phyloP scores from a whole-genome alignment of 2,329 filamentous ascomycete species.

The Cercospora nicotianae region DNA sequence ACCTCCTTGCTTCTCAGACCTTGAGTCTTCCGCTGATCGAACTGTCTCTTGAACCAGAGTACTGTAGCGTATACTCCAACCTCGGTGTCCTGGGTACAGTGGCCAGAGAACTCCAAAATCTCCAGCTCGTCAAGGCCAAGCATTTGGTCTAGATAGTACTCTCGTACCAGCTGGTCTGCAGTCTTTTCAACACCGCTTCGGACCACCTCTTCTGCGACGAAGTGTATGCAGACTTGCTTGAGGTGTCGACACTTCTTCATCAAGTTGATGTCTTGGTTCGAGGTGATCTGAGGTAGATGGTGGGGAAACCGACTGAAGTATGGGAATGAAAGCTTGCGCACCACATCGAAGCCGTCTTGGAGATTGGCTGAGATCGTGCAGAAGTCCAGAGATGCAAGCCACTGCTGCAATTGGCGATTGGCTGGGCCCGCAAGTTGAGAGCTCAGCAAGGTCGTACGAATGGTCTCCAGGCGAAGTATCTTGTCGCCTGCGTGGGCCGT shows the following conservation, averaged over 20 bases:
- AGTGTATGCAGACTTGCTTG: background rate
- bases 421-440: no score
- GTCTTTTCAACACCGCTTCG: background rate
- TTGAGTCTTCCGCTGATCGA: no score
- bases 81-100: no score
- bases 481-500: background rate
- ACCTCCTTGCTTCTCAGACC: no score
- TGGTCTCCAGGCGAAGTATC: background rate
- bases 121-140: background rate
- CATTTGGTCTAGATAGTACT: background rate
- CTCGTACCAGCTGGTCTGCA: background rate
- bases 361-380: no score
- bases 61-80: no score
- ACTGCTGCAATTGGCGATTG: no score
- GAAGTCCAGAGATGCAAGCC: background rate
- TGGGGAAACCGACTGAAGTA: background rate
- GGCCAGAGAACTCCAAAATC: background rate
- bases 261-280: slow-evolving; percentile 23
- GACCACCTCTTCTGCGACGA: no score
- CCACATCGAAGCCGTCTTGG: background rate
- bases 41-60: no score
- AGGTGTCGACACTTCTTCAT: background rate
- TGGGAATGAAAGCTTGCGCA: background rate
- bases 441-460: background rate
- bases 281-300: background rate